Evolutionary conservation across 2,329 filamentous ascomycete genomes (phyloP), one percentile per base, ranked within the genome.

Genomic region (Fusarium luffae): DNA sequence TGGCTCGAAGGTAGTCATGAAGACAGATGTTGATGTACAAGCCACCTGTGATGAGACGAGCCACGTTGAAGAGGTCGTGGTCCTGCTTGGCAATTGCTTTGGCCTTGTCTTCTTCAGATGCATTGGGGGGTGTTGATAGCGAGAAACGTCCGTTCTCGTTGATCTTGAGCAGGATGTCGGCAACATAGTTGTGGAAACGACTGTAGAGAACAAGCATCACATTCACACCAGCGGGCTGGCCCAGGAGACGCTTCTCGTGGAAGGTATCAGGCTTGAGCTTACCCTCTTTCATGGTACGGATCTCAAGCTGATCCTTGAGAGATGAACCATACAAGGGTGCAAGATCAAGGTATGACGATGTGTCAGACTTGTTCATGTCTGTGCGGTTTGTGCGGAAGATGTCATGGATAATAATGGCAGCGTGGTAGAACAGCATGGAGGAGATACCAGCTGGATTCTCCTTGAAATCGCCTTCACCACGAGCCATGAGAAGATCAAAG

Each of bases 301-400:
- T 86, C 66, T 82, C 77, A 49, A 89, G 81, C 73, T 92, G 90
- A 67, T 92, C 88, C 27, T 83, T 80, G 72, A 88, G 83, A 44
- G 87, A 88, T 52, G 86, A 90, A 5, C 92, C 92, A 69, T 94
- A 94, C 5, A 94, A 81, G 0, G 92, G 92, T 1, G 89, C 85
- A 2, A 94, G 82, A 74, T 94, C 92, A 25, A 94, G 85, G 68
- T 94, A 94, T 0, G 91, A 93, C 0, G 90, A 93, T 1, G 90
- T 92, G 66, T 88, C 82, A 1, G 88, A 91, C 58, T 86, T 88
- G 59, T 86, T 88, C 74, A 83, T 85, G 76, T 93, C 89, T 7
- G 81, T 81, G 27, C 88, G 86, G 71, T 87, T 88, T 3, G 78
- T 79, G 7, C 77, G 73, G 65, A 80, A 80, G 58, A 80, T 77